Evolutionary conservation across 2,329 filamentous ascomycete genomes (phyloP).

Genomic region (Epichloe bromicola): DNA sequence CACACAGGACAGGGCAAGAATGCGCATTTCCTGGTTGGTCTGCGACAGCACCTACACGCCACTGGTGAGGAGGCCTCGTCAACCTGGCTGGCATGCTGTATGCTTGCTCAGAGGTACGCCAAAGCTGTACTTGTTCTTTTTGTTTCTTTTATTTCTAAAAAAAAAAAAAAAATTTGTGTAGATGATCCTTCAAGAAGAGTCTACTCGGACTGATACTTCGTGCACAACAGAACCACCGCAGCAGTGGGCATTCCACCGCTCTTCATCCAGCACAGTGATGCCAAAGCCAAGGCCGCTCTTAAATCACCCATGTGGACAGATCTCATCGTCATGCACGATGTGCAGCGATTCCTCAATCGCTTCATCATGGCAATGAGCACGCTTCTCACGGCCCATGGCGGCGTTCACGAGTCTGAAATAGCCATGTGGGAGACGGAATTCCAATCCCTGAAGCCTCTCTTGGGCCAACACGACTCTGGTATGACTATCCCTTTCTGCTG

Average conservation of each 20-base stretch:
- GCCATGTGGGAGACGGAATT: constrained; percentile 39
- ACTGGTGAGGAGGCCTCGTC: constrained; percentile 39
- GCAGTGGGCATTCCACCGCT: constrained; percentile 34
- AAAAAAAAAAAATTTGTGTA: too few species aligned
- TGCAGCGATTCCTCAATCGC: constrained; percentile 37
- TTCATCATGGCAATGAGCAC: constrained; percentile 34
- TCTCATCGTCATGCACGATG: constrained; percentile 30
- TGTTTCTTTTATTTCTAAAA: background rate
- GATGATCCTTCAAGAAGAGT: background rate
- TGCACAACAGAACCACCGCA: constrained; percentile 21
- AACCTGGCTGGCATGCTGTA: constrained; percentile 41
- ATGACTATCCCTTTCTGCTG: constrained; percentile 3
- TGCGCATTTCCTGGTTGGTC: constrained; percentile 32
- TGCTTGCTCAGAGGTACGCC: constrained; percentile 34
- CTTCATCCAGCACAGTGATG: constrained; percentile 37
- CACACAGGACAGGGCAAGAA: constrained; percentile 40
- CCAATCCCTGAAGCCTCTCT: constrained; percentile 30
- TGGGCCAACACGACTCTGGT: constrained; percentile 36
- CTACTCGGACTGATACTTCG: constrained; percentile 7
- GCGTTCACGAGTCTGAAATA: constrained; percentile 33
- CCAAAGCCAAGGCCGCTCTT: constrained; percentile 26
- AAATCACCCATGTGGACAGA: constrained; percentile 29
- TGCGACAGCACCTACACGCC: constrained; percentile 28
- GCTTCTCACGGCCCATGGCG: constrained; percentile 31
- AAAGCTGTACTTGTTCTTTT: background rate